phyloP scores from a whole-genome alignment of 305 asterid genomes.

The Caryopteris hybrid region DNA sequence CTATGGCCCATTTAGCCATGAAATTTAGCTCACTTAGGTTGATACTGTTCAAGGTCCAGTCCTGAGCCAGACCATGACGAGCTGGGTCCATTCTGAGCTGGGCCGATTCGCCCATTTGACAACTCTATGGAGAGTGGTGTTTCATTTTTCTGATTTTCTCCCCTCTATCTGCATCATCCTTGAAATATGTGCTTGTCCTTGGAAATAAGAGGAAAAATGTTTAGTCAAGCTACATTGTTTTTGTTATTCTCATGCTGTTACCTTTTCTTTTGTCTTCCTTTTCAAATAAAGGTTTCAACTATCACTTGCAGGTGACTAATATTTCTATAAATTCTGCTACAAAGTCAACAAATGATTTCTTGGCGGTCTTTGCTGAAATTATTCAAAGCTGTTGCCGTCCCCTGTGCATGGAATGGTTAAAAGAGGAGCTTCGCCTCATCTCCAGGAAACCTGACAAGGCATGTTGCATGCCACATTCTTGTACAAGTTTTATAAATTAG shows the following conservation, averaged over 20 bases:
- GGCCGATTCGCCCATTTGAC: too few species aligned
- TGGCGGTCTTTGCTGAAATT: conserved; percentile 41
- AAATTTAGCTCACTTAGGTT: too few species aligned
- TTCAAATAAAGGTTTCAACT: conserved; percentile 2
- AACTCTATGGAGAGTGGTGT: too few species aligned
- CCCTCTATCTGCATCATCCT: background rate
- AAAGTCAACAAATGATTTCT: conserved; percentile 33
- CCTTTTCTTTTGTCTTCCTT: conserved; percentile 1
- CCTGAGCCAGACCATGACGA: too few species aligned
- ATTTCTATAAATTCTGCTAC: conserved; percentile 40
- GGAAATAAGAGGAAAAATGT: background rate
- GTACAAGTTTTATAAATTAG: background rate
- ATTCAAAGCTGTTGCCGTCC: conserved; percentile 63
- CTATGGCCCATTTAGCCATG: too few species aligned
- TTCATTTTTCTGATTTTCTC: background rate
- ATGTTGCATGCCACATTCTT: conserved; percentile 18
- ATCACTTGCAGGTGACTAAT: conserved; percentile 53
- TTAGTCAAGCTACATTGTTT: conserved; percentile 2
- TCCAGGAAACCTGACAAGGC: conserved; percentile 60
- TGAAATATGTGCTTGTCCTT: background rate
- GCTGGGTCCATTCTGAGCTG: too few species aligned
- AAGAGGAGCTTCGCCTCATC: conserved; percentile 64
- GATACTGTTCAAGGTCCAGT: too few species aligned
- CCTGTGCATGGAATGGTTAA: conserved; percentile 81
- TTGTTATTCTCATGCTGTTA: background rate